Percentiles rank a stretch among this genome's conserved stretches.
Conservation (phyloP, 2,329 filamentous ascomycete species). For the Lachnellula willkommii region DNA sequence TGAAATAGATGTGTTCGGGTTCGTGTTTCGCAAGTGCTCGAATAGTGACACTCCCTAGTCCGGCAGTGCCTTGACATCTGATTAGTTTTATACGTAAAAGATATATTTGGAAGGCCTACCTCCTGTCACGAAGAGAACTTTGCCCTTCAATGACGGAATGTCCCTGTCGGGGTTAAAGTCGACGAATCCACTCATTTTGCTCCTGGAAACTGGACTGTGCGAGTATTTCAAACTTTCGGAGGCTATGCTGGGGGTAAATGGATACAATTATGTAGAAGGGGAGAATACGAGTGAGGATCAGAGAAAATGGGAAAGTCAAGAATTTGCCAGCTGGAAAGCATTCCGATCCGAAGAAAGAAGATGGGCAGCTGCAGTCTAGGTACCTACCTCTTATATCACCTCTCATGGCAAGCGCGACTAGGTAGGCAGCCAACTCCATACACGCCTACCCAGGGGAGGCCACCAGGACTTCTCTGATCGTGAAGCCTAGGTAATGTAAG, state of each 20-base stretch:
- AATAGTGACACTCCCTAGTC: slow-evolving; percentile 41
- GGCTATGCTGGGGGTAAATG: background rate
- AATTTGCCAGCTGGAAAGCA: too few relatives aligned
- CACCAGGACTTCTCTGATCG: too few relatives aligned
- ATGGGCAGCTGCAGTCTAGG: too few relatives aligned
- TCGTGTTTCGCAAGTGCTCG: slow-evolving; percentile 37
- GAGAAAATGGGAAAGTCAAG: too few relatives aligned
- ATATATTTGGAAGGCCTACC: slow-evolving; percentile 6
- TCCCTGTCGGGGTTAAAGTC: slow-evolving; percentile 14
- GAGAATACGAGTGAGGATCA: too few relatives aligned
- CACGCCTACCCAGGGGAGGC: too few relatives aligned
- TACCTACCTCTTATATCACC: too few relatives aligned
- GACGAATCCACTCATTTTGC: background rate
- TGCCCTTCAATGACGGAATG: slow-evolving; percentile 12
- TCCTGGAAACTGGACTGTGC: background rate
- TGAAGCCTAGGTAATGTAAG: too few relatives aligned
- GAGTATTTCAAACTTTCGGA: background rate
- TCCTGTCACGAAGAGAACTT: slow-evolving; percentile 19
- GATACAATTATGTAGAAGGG: too few relatives aligned
- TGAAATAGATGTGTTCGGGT: slow-evolving; percentile 35
- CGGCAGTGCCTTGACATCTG: slow-evolving; percentile 28
- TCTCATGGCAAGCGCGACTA: too few relatives aligned
- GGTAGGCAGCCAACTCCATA: too few relatives aligned
- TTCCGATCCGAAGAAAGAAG: too few relatives aligned
- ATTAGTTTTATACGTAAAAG: background rate